Evolutionary conservation across 2,329 filamentous ascomycete genomes (phyloP), one percentile per base, ranked within the genome.

Genomic region (Talaromyces amestolkiae): DNA sequence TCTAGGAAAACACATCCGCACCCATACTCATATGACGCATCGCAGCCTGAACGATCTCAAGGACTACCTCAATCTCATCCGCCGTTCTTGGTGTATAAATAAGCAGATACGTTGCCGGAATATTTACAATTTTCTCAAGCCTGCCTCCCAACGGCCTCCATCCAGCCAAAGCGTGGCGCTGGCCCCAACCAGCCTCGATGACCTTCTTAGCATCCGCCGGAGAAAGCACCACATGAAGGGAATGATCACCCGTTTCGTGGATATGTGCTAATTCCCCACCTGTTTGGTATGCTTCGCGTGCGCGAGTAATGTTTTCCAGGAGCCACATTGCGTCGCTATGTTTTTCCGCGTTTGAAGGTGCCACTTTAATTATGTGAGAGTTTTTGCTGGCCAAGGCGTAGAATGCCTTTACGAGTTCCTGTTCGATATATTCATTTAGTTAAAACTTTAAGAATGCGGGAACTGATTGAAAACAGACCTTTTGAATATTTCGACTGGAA

Each of bases 261-360:
- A 92, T 85, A 76, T 96, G 93, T 71, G 87, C 89, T 59, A 96
- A 85, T 77, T 96, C 92, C 15, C 91, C 91, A 68, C 87, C 84
- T 61, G 72, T 68, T 7, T 60, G 47, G 53, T 65, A 39, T 2
- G 71, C 70, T 8, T 70, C 61, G 2, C 67, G 67, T 7, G 67
- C 69, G 10, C 65, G 59, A 3, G 67, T 68, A n/a, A 74, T 39
- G 22, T 67, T 63, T 45, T 71, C 67, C 0, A 71, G 68, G 9
- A 77, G 64, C 62, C 74, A 76, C 9, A 75, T 63, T 1, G 69
- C 75, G 33, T 73, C 67, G 2, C 70, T 61, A 59, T 75, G 70
- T 9, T 47, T 22, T 62, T 77, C 74, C 1, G 72, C 58, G 22
- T 66, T 66, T 6, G 74, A 76, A 1, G 59, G 64, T n/a, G 68